Conservation (phyloP, 805 yeast species). For the Candida vartiovaarae region DNA sequence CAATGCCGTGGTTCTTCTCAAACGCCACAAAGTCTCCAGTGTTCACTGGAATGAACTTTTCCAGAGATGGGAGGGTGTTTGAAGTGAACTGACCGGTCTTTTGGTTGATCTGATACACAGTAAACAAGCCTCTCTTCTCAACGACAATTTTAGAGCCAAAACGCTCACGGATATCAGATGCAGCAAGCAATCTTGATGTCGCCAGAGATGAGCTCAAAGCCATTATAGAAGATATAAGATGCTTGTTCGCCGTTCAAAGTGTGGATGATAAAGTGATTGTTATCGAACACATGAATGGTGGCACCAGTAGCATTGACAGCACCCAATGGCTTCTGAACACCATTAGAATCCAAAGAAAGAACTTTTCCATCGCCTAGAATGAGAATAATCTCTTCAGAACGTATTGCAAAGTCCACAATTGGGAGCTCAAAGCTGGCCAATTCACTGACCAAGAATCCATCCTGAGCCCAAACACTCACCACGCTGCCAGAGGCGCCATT, state of each 20-base stretch:
- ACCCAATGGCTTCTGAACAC: slow-evolving; percentile 2
- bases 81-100: slow-evolving; percentile 8
- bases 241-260: slow-evolving; percentile 4
- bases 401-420: slow-evolving; percentile 2
- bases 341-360: slow-evolving; percentile 1
- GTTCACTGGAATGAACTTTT: slow-evolving; percentile 12
- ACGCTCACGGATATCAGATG: slow-evolving; percentile 15
- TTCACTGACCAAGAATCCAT: slow-evolving; percentile 12
- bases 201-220: slow-evolving; percentile 4
- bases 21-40: slow-evolving; percentile 17
- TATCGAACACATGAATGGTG: slow-evolving; percentile 7
- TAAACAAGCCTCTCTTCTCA: slow-evolving; percentile 3
- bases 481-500: slow-evolving; percentile 14
- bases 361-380: slow-evolving; percentile 13
- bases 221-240: slow-evolving; percentile 10
- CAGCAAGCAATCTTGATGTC: slow-evolving; percentile 5
- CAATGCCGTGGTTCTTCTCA: slow-evolving; percentile 16
- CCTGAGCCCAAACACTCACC: slow-evolving; percentile 16
- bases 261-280: slow-evolving; percentile 14
- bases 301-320: slow-evolving; percentile 5
- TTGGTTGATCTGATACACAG: slow-evolving; percentile 8
- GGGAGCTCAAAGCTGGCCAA: slow-evolving; percentile 6
- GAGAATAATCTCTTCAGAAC: slow-evolving; percentile 1
- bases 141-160: slow-evolving; percentile 20
- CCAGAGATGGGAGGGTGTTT: slow-evolving; percentile 4